phyloP scores from a whole-genome alignment of 176 grass and related monocot genomes.

The Hsuehochloa calcarea region DNA sequence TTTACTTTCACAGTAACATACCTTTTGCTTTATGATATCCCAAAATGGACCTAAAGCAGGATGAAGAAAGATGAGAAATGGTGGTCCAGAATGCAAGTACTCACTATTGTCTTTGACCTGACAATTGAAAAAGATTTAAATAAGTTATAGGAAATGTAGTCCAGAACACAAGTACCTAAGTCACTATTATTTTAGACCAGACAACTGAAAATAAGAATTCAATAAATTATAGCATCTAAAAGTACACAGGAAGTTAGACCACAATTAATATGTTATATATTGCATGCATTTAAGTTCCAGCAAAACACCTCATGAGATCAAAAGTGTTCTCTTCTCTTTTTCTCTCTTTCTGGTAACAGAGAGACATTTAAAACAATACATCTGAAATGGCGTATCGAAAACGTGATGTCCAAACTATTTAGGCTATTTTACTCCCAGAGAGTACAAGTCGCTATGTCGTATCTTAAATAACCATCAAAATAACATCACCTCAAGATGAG shows the following conservation, averaged over 20 bases:
- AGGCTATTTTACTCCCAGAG: background rate
- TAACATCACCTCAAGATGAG: background rate
- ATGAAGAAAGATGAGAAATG: constrained; percentile 98
- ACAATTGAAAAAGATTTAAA: constrained; percentile 36
- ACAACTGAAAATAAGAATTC: constrained; percentile 24
- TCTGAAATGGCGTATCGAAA: background rate
- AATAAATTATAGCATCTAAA: constrained; percentile 8
- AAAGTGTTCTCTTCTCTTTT: background rate
- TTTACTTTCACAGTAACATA: constrained; percentile 30
- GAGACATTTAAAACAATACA: background rate
- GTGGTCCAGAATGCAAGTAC: constrained; percentile 64
- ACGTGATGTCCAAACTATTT: background rate
- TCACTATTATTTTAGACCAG: background rate
- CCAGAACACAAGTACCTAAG: background rate
- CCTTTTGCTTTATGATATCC: constrained; percentile 88
- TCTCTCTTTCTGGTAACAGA: background rate
- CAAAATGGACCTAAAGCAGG: constrained; percentile 96
- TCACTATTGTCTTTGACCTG: constrained; percentile 82
- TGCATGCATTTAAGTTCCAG: background rate
- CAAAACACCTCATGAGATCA: background rate
- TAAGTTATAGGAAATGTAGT: constrained; percentile 8
- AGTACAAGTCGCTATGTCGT: background rate
- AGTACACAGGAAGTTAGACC: background rate
- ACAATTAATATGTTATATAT: background rate
- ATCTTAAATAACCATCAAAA: background rate